phyloP scores from a whole-genome alignment of 2,329 filamentous ascomycete genomes.

The Trichoderma gracile region DNA sequence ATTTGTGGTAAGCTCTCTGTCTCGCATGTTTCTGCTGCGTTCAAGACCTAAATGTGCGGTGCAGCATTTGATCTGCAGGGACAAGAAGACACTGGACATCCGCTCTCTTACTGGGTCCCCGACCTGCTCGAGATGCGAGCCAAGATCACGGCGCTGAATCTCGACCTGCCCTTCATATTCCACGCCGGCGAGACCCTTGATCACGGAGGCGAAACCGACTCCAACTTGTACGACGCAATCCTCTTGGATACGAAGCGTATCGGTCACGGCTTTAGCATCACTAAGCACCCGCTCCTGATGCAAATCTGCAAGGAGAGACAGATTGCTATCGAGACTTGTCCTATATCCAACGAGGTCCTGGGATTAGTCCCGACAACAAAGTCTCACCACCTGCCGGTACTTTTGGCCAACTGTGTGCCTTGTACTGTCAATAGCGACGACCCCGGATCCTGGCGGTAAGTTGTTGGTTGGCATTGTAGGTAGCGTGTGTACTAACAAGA shows the following conservation, averaged over 20 bases:
- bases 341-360: conserved; percentile 86
- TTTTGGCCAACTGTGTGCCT: conserved; percentile 80
- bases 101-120: conserved; percentile 74
- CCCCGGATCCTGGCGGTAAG: conserved; percentile 49
- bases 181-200: conserved; percentile 89
- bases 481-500: neutral
- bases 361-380: conserved; percentile 74
- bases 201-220: conserved; percentile 70
- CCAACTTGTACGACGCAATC: conserved; percentile 86
- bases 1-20: conserved; percentile 44
- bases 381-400: conserved; percentile 76
- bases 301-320: conserved; percentile 86
- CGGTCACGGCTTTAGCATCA: conserved; percentile 84
- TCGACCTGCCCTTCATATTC: conserved; percentile 92
- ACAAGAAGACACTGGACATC: conserved; percentile 77
- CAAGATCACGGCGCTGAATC: conserved; percentile 72
- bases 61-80: conserved; percentile 86
- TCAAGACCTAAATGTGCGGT: conserved; percentile 31
- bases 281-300: conserved; percentile 86
- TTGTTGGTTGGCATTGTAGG: neutral
- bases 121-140: conserved; percentile 92
- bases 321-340: conserved; percentile 86
- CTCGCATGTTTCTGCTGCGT: neutral
- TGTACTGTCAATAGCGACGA: conserved; percentile 89
- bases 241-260: conserved; percentile 84